Percentiles rank a stretch among this genome's conserved stretches.
Evolutionary conservation across 169 alveolate species (phyloP).

Genomic region (Plasmodium sp.): DNA sequence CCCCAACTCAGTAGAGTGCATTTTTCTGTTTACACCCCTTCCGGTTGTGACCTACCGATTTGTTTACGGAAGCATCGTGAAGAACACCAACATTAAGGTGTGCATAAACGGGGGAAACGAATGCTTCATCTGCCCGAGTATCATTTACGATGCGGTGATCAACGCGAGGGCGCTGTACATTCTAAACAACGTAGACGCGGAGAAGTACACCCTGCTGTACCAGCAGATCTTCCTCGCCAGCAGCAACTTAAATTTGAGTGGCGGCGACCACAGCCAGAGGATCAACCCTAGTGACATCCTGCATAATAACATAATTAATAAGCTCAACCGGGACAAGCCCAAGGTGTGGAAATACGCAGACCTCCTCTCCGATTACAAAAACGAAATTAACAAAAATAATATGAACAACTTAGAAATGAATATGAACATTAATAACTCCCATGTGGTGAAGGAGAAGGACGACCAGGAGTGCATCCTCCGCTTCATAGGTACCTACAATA

Average conservation of each 20-base stretch:
- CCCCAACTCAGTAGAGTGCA: slow-evolving; percentile 78
- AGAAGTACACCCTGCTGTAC: slow-evolving; percentile 36
- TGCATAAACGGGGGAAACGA: slow-evolving; percentile 83
- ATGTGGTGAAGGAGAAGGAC: slow-evolving; percentile 42
- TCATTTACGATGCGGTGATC: slow-evolving; percentile 65
- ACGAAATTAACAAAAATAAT: slow-evolving; percentile 59
- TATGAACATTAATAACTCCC: slow-evolving; percentile 45
- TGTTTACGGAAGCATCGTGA: slow-evolving; percentile 80
- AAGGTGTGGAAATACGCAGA: slow-evolving; percentile 14
- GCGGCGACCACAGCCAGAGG: slow-evolving; percentile 15
- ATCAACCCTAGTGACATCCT: slow-evolving; percentile 10
- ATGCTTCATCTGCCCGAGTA: slow-evolving; percentile 69
- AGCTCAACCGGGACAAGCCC: neutral
- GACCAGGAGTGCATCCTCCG: slow-evolving; percentile 66
- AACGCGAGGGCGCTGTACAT: slow-evolving; percentile 63
- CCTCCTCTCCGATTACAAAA: slow-evolving; percentile 50
- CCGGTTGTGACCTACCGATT: slow-evolving; percentile 80
- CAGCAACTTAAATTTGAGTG: slow-evolving; percentile 24
- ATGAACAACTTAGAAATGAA: slow-evolving; percentile 68
- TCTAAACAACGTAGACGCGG: slow-evolving; percentile 57
- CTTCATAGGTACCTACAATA: slow-evolving; percentile 59
- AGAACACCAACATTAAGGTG: slow-evolving; percentile 82
- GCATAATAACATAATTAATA: slow-evolving; percentile 60
- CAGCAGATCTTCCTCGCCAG: slow-evolving; percentile 64
- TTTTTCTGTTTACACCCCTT: slow-evolving; percentile 82